Base-by-base conservation (phyloP, 305 asterid genomes). In the Fraxinus velutina region DNA sequence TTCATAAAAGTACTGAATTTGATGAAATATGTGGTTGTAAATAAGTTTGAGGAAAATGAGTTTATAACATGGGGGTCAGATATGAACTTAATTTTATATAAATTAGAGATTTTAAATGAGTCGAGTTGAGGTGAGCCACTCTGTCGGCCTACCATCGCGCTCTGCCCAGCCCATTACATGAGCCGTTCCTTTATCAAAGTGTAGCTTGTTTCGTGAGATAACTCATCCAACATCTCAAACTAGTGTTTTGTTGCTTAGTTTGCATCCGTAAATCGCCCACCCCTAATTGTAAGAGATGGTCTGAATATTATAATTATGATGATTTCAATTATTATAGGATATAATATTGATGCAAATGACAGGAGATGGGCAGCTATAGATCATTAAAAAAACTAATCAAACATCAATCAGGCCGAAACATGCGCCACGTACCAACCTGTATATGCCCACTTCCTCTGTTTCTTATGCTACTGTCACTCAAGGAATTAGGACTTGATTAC, bases 381-480 rank as follows among this genome's bases (percentile, higher is more conserved):
- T 17, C 6, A 8, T 71, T 7, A 6, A 32, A 12, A 44, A 1
- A 4, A 32, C 6, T 30, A 73, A 57, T 60, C 37, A 71, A 24
- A 55, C 39, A n/a, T 7, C 37, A 15, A 62, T 82, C 79, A 82
- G 42, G 74, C 73, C 74, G 60, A 24, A 19, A 24, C 34, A 60
- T 72, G 74, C 82, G 84, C 78, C 84, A 72, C 80, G 77, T 77
- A 80, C 22, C 19, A n/a, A 66, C n/a, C 8, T 68, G 3, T 13
- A 12, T 13, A 12, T 68, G 39, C 71, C 32, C 71, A 17, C 32
- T 7, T 22, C 13, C 32, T 22, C 32, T 60, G 29, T 17, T 60
- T 60, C 62, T 19, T 19, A 57, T 19, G 10, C 24, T 60, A 60
- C 10, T 57, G 68, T 19, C 68, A 1, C 27, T 60, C 29, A 21